A percentile compares a stretch with the other conserved stretches of the same genome.
Evolutionary conservation across 2,329 filamentous ascomycete species (phyloP).

Genomic region (Fusarium concolor): DNA sequence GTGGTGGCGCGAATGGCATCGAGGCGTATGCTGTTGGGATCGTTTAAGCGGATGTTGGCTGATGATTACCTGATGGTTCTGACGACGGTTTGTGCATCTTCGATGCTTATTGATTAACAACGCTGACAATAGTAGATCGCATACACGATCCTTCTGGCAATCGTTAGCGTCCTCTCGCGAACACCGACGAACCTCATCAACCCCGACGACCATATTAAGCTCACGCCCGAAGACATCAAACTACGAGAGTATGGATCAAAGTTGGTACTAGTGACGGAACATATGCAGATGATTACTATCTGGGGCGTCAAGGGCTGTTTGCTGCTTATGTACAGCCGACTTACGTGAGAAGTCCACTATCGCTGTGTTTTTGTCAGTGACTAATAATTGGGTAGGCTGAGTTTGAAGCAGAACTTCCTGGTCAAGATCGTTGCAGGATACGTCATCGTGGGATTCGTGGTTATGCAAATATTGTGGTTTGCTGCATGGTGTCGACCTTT

Average conservation of each 20-base stretch:
- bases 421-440: slow-evolving; percentile 61
- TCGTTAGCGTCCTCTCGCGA: slow-evolving; percentile 39
- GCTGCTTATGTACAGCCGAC: slow-evolving; percentile 64
- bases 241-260: slow-evolving; percentile 66
- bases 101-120: too few species aligned
- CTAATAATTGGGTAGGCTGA: slow-evolving; percentile 47
- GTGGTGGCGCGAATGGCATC: slow-evolving; percentile 54
- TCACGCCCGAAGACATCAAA: slow-evolving; percentile 59
- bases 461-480: slow-evolving; percentile 63
- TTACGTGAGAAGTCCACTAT: slow-evolving; percentile 54
- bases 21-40: slow-evolving; percentile 54
- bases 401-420: slow-evolving; percentile 56
- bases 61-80: slow-evolving; percentile 68
- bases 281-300: slow-evolving; percentile 68
- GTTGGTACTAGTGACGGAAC: slow-evolving; percentile 69
- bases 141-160: slow-evolving; percentile 38
- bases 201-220: slow-evolving; percentile 55
- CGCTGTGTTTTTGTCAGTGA: rapidly evolving
- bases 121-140: slow-evolving; percentile 33
- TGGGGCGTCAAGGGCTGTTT: slow-evolving; percentile 66
- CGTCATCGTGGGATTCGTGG: slow-evolving; percentile 54
- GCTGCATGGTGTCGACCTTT: slow-evolving; percentile 66
- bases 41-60: slow-evolving; percentile 59
- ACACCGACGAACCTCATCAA: slow-evolving; percentile 69
- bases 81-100: slow-evolving; percentile 60